These are phyloP conservation scores for Eucalyptus sideroxylon DNA, from an alignment of 345 rosid species.

Conservation along the genomic window DNA sequence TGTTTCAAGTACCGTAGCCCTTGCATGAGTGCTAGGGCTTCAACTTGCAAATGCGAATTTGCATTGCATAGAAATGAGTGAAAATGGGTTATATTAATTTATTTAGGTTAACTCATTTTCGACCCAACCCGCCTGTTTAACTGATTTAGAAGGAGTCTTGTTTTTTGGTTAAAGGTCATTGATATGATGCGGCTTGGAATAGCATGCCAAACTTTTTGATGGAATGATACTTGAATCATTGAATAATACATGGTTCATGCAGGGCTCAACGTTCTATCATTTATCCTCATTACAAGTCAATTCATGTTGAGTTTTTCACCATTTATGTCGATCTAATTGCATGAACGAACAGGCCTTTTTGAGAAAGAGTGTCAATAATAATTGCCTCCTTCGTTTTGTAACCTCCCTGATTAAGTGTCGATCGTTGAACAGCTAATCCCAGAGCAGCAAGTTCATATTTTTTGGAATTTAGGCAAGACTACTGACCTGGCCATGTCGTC, in stretches of 20 bases:
- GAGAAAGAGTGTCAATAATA: background rate
- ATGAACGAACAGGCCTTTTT: background rate
- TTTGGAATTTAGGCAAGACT: background rate
- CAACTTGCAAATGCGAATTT: no score
- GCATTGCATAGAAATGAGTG: background rate
- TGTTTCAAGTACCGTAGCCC: no score
- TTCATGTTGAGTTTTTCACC: background rate
- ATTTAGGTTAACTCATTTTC: no score
- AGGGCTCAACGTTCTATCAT: background rate
- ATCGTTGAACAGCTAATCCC: background rate
- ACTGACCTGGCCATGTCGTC: background rate
- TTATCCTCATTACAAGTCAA: background rate
- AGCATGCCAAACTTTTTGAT: background rate
- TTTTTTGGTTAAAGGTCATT: background rate
- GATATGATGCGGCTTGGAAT: background rate
- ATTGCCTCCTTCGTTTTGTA: background rate
- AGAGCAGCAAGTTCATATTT: background rate
- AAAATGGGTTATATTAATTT: no score
- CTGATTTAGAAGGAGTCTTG: background rate
- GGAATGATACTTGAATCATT: background rate
- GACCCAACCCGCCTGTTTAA: accelerated
- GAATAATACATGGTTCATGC: background rate
- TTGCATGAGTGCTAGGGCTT: no score
- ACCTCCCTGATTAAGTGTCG: background rate
- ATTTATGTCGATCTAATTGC: background rate